Evolutionary conservation across 2,329 filamentous ascomycete genomes (phyloP).

Genomic region (Cladosporium sp.): DNA sequence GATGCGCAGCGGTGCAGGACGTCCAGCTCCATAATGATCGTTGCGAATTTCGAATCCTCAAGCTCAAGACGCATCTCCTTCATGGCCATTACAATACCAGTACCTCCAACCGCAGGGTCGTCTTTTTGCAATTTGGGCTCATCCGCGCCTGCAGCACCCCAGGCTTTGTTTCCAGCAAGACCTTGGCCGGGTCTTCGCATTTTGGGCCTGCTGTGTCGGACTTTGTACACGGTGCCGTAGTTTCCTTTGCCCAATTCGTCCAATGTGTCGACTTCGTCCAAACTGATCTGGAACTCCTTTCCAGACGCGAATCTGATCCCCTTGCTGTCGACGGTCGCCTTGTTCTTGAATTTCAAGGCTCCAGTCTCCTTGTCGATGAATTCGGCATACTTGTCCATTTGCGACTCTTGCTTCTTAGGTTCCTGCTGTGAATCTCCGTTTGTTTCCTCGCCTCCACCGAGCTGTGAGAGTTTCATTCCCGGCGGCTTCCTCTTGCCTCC

Average conservation of each 20-base stretch:
- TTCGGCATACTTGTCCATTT: conserved; percentile 63
- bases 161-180: conserved; percentile 52
- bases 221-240: conserved; percentile 96
- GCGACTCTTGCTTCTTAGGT: conserved; percentile 23
- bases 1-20: conserved; percentile 92
- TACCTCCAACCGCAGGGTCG: conserved; percentile 37
- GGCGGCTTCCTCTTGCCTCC: conserved; percentile 4
- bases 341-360: conserved; percentile 85
- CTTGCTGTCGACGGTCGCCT: conserved; percentile 78
- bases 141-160: conserved; percentile 21
- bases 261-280: conserved; percentile 89
- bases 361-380: conserved; percentile 89
- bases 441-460: background rate
- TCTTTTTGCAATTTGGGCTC: conserved; percentile 15
- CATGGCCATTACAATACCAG: conserved; percentile 92
- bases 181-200: conserved; percentile 56
- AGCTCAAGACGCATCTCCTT: conserved; percentile 95
- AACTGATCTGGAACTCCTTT: conserved; percentile 82
- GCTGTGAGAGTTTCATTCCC: conserved; percentile 1
- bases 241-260: conserved; percentile 96
- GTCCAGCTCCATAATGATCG: conserved; percentile 95
- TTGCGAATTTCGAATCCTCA: conserved; percentile 92
- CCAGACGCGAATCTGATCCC: conserved; percentile 92
- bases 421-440: conserved; percentile 20
- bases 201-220: conserved; percentile 70